Evolutionary conservation across 148 eudicot species (phyloP).

Genomic region (Amaranthus hypochondriacus): DNA sequence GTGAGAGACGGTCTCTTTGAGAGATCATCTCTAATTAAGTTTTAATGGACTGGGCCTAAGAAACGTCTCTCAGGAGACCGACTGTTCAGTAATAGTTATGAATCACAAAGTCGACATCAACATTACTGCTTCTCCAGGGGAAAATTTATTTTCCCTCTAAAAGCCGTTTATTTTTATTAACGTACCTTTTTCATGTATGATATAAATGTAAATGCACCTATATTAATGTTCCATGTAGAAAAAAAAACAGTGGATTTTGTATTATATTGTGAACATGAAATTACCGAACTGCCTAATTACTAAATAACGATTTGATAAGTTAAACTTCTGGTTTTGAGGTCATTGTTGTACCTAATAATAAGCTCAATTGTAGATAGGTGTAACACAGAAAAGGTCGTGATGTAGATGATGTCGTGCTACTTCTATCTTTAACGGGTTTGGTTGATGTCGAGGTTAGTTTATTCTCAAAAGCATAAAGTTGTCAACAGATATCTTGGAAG

Average conservation of each 20-base stretch:
- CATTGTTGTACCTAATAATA: background rate
- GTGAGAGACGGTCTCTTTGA: too few species aligned
- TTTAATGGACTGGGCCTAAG: too few species aligned
- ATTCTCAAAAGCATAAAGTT: background rate
- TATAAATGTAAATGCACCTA: constrained; percentile 1
- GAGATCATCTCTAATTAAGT: too few species aligned
- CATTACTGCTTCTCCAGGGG: background rate
- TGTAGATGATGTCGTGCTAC: background rate
- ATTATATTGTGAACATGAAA: background rate
- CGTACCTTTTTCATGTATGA: constrained; percentile 4
- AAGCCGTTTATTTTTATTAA: background rate
- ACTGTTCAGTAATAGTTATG: background rate
- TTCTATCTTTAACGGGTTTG: too few species aligned
- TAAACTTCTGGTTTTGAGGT: background rate
- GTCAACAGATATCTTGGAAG: too few species aligned
- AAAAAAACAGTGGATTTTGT: background rate
- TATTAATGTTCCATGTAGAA: background rate
- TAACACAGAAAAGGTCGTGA: background rate
- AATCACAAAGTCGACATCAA: constrained; percentile 7
- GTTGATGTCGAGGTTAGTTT: background rate
- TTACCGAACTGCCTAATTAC: background rate
- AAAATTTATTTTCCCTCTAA: too few species aligned
- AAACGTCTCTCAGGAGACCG: too few species aligned
- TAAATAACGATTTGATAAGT: background rate
- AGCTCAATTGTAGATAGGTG: background rate